phyloP scores from a whole-genome alignment of 2,329 filamentous ascomycete species.

The Apiospora aurea region DNA sequence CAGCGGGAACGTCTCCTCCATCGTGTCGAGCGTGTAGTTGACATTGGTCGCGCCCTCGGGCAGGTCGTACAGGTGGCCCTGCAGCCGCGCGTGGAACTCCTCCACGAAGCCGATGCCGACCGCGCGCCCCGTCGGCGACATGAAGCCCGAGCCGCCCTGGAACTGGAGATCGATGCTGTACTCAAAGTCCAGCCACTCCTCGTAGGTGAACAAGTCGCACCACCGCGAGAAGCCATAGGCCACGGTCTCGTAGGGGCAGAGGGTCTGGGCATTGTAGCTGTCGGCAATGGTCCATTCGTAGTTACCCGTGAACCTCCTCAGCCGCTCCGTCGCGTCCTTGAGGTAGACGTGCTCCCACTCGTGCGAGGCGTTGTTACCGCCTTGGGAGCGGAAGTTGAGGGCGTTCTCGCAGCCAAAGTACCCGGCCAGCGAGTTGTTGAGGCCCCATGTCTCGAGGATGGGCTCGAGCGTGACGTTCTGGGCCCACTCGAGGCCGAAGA shows the following conservation, averaged over 20 bases:
- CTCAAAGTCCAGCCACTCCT: constrained; percentile 76
- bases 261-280: constrained; percentile 71
- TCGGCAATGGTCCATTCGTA: constrained; percentile 71
- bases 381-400: constrained; percentile 49
- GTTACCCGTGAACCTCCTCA: constrained; percentile 60
- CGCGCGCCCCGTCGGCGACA: constrained; percentile 71
- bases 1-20: constrained; percentile 72
- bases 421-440: constrained; percentile 76
- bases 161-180: constrained; percentile 75
- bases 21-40: constrained; percentile 75
- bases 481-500: constrained; percentile 77
- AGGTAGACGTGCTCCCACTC: constrained; percentile 73
- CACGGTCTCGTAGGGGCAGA: constrained; percentile 83
- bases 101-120: constrained; percentile 78
- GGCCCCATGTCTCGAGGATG: constrained; percentile 68
- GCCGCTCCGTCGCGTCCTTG: constrained; percentile 60
- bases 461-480: constrained; percentile 76
- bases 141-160: constrained; percentile 66
- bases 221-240: constrained; percentile 77
- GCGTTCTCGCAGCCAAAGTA: constrained; percentile 72
- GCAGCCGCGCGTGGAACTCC: constrained; percentile 74
- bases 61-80: constrained; percentile 63
- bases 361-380: constrained; percentile 59
- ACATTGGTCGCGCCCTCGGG: constrained; percentile 65
- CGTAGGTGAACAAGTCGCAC: constrained; percentile 76